Evolutionary conservation across 2,329 filamentous ascomycete species (phyloP).

Genomic region (Reticulascus tulasneorum): DNA sequence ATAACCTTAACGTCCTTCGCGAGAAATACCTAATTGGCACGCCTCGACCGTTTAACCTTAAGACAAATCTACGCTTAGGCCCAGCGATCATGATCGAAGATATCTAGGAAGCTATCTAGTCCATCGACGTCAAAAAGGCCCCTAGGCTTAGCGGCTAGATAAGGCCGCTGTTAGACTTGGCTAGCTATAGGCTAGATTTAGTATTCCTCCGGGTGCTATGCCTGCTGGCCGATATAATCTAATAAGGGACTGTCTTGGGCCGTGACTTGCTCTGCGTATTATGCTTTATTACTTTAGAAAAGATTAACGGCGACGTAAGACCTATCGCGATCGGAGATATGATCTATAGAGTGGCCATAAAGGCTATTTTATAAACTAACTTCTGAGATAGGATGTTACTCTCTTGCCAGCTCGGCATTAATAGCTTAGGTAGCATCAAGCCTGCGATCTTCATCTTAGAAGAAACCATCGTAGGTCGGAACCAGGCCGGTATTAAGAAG

Average conservation of each 20-base stretch:
- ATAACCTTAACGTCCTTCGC: neutral
- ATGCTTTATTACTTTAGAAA: neutral
- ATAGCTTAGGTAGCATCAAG: neutral
- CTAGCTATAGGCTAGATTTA: too few relatives aligned
- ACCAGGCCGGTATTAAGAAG: too few relatives aligned
- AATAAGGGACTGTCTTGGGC: neutral
- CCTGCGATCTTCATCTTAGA: neutral
- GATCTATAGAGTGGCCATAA: neutral
- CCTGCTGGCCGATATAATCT: neutral
- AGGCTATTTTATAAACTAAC: neutral
- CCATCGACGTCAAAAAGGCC: neutral
- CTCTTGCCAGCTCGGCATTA: neutral
- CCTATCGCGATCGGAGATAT: conserved; percentile 1
- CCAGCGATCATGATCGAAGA: neutral
- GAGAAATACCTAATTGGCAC: neutral
- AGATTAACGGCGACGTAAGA: neutral
- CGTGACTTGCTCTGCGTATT: neutral
- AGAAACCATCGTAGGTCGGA: neutral
- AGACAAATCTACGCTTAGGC: neutral
- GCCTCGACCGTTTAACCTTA: neutral
- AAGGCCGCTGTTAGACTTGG: neutral
- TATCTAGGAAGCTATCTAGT: neutral
- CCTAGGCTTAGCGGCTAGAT: neutral
- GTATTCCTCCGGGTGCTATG: neutral
- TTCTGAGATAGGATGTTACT: neutral